Evolutionary conservation across 1,284 basidiomycete species (phyloP).

Genomic region (Cutaneotrichosporon sp.): DNA sequence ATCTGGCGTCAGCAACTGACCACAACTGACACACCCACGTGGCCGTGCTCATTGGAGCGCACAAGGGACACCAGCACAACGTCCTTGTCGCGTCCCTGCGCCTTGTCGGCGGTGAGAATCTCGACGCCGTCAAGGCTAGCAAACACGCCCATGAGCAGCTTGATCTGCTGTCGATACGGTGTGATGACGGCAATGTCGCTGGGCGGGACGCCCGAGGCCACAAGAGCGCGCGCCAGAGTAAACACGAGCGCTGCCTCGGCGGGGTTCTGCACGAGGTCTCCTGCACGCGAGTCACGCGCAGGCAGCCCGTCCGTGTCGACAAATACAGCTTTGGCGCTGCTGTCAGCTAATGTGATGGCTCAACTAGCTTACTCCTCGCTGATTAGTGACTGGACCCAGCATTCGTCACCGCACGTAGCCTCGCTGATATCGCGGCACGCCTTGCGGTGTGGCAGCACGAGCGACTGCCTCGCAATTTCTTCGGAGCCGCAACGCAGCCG

Average conservation of each 20-base stretch:
- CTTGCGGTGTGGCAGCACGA: constrained; percentile 55
- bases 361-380: constrained; percentile 56
- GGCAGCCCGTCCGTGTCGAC: constrained; percentile 83
- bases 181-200: constrained; percentile 82
- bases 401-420: constrained; percentile 45
- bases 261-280: constrained; percentile 82
- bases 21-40: constrained; percentile 52
- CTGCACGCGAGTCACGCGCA: constrained; percentile 70
- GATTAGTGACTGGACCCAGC: constrained; percentile 68
- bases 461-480: constrained; percentile 58
- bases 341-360: constrained; percentile 4
- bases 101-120: constrained; percentile 88
- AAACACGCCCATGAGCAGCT: constrained; percentile 64
- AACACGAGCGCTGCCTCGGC: constrained; percentile 60
- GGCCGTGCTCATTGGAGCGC: constrained; percentile 68
- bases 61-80: constrained; percentile 91
- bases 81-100: constrained; percentile 94
- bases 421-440: constrained; percentile 37
- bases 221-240: constrained; percentile 62
- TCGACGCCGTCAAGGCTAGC: constrained; percentile 56
- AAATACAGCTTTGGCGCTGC: constrained; percentile 77
- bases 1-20: constrained; percentile 52
- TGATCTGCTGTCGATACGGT: constrained; percentile 91
- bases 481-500: constrained; percentile 73
- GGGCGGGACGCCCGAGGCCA: constrained; percentile 60